Conservation (phyloP, 208 protist species). For the Trypanosoma scelopori region DNA sequence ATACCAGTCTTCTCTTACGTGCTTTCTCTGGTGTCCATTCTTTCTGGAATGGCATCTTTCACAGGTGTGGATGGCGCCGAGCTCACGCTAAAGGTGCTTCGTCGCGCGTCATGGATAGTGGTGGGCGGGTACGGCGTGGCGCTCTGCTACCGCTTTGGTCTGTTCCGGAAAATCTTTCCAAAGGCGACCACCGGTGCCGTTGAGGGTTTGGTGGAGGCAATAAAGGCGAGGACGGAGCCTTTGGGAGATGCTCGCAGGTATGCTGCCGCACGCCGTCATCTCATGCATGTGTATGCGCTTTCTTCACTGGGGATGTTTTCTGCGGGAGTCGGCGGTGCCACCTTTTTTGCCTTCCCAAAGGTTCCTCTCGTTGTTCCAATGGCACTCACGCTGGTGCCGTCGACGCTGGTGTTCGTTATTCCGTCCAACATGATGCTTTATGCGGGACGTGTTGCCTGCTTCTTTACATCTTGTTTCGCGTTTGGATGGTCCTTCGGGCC, state of each 20-base stretch:
- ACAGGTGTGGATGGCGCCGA: not conserved
- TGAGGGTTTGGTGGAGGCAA: constrained; percentile 42
- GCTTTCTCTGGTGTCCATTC: not conserved
- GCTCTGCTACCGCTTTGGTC: constrained; percentile 55
- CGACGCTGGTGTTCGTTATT: constrained; percentile 44
- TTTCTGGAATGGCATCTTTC: not conserved
- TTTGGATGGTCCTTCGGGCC: constrained; percentile 76
- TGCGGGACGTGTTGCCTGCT: constrained; percentile 38
- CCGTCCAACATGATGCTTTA: constrained; percentile 44
- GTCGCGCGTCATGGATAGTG: constrained; percentile 45
- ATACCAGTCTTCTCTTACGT: not conserved
- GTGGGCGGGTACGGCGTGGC: constrained; percentile 62
- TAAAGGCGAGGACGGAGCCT: constrained; percentile 64
- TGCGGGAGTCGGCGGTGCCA: constrained; percentile 37
- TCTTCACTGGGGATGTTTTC: constrained; percentile 53
- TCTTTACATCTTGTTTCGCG: constrained; percentile 41
- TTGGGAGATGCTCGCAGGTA: constrained; percentile 53
- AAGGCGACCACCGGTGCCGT: constrained; percentile 22
- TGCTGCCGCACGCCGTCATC: constrained; percentile 42
- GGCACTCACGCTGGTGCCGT: constrained; percentile 41
- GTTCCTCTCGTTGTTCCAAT: constrained; percentile 61
- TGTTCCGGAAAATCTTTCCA: constrained; percentile 44
- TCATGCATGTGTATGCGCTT: constrained; percentile 51
- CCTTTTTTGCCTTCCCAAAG: constrained; percentile 46
- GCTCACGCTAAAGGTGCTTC: constrained; percentile 25